A percentile compares a stretch with the other conserved stretches of the same genome.
phyloP scores from a whole-genome alignment of 2,329 filamentous ascomycete species.

The Fusarium nisikadoi region DNA sequence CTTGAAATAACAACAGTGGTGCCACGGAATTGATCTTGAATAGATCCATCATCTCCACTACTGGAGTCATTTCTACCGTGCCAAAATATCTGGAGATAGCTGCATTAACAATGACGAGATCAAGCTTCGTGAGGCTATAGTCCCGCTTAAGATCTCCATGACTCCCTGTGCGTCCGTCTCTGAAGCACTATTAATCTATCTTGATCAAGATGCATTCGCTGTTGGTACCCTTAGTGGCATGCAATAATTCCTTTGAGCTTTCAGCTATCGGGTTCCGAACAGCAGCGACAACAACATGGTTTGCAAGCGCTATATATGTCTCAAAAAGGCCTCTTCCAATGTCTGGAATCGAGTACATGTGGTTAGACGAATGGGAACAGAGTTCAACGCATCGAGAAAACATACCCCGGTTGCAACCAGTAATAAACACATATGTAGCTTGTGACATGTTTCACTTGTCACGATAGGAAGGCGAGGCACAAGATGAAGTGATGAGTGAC shows the following conservation, averaged over 20 bases:
- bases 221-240: not conserved
- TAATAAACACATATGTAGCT: not conserved
- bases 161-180: not conserved
- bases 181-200: not conserved
- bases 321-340: not conserved
- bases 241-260: not conserved
- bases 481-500: not conserved
- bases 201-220: not conserved
- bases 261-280: not conserved
- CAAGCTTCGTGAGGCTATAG: not conserved
- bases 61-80: not conserved
- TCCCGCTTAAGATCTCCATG: not conserved
- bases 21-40: not conserved
- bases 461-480: rapidly evolving
- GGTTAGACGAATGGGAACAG: not conserved
- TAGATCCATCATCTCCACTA: not conserved
- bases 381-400: not conserved
- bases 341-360: not conserved
- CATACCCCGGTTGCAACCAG: not conserved
- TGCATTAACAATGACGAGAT: not conserved
- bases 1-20: not conserved
- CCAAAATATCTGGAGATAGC: not conserved
- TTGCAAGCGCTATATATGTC: not conserved
- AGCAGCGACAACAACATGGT: not conserved
- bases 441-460: not conserved